phyloP scores from a whole-genome alignment of 73 alveolate genomes.

The Stentor coeruleus region DNA sequence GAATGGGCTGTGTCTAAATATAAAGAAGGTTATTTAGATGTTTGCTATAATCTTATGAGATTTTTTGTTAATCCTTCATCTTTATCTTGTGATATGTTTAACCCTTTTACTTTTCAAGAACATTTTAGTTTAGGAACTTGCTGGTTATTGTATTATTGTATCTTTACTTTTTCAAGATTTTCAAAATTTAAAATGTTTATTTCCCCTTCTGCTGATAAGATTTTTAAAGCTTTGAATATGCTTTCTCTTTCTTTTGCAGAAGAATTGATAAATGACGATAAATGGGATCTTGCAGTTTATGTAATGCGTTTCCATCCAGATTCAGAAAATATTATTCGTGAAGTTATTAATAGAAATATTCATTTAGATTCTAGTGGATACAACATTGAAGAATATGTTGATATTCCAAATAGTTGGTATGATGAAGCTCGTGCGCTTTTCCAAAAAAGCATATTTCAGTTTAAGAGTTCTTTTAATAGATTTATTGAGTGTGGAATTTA shows the following conservation, averaged over 20 bases:
- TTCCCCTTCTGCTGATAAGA: not conserved
- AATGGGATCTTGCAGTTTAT: conserved; percentile 10
- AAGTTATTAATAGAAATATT: not conserved
- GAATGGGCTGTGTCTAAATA: too few relatives aligned
- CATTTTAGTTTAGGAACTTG: not conserved
- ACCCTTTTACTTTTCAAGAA: not conserved
- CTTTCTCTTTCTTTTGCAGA: conserved; percentile 1
- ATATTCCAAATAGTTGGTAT: too few relatives aligned
- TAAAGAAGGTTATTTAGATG: too few relatives aligned
- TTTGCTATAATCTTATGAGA: not conserved
- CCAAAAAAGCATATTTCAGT: too few relatives aligned
- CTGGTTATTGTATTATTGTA: not conserved
- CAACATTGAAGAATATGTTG: not conserved
- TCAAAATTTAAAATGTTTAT: too few relatives aligned
- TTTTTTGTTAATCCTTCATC: not conserved
- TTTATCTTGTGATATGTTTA: not conserved
- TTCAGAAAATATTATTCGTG: not conserved
- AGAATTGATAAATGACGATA: not conserved
- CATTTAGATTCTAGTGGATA: not conserved
- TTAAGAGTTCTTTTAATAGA: not conserved
- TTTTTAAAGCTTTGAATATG: not conserved
- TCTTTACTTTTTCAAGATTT: not conserved
- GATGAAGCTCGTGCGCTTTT: not conserved
- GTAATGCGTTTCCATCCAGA: not conserved
- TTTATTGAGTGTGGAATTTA: too few relatives aligned